Percentiles rank a stretch among this genome's conserved stretches.
phyloP scores from a whole-genome alignment of 2,329 filamentous ascomycete genomes.

The Aspergillus sp. region DNA sequence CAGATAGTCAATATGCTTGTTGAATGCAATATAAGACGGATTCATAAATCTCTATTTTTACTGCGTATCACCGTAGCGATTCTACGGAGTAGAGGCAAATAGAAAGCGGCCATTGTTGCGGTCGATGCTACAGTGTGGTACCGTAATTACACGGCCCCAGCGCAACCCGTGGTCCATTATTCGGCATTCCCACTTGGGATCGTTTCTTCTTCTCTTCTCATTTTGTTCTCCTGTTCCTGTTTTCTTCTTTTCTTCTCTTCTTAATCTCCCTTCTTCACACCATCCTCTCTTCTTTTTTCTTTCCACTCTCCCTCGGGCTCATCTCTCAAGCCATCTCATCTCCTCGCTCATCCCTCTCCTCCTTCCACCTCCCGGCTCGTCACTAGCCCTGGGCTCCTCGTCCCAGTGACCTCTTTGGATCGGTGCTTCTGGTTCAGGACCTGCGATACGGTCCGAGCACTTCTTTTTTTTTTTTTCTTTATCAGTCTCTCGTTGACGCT shows the following conservation, averaged over 20 bases:
- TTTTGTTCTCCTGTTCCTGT: background rate
- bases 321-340: conserved; percentile 1
- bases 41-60: no score
- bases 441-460: conserved; percentile 29
- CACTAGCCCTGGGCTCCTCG: conserved; percentile 9
- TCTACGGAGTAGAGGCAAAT: background rate
- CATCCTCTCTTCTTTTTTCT: conserved; percentile 3
- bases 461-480: conserved; percentile 7
- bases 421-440: conserved; percentile 1
- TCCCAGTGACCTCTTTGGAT: conserved; percentile 8
- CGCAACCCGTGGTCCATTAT: conserved; percentile 15
- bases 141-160: conserved; percentile 7
- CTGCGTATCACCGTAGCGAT: no score
- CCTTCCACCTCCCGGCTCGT: conserved; percentile 4
- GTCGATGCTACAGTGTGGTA: background rate
- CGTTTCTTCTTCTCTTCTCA: background rate
- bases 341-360: conserved; percentile 5
- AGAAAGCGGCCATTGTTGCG: background rate
- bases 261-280: conserved; percentile 7
- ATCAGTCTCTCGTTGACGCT: conserved; percentile 29
- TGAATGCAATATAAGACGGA: no score
- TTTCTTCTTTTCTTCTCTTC: conserved; percentile 9
- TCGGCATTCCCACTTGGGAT: conserved; percentile 16
- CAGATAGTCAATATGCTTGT: no score
- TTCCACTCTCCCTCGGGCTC: conserved; percentile 3